phyloP scores from a whole-genome alignment of 352 stramenopile species.

The Pythium coloratum region DNA sequence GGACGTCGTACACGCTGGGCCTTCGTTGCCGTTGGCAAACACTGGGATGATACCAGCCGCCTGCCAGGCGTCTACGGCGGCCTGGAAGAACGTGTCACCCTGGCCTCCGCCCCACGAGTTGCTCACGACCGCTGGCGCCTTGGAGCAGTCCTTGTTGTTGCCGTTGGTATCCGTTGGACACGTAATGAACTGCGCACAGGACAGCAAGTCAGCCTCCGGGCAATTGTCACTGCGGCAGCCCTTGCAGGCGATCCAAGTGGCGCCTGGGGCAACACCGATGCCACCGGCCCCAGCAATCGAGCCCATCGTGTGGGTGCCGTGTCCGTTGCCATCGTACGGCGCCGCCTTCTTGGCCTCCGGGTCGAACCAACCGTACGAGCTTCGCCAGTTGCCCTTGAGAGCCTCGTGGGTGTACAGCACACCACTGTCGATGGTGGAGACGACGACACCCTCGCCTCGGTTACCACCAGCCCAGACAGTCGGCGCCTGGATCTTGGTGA shows the following conservation, averaged over 20 bases:
- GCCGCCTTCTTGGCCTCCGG: slow-evolving; percentile 20
- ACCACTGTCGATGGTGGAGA: slow-evolving; percentile 30
- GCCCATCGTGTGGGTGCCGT: slow-evolving; percentile 24
- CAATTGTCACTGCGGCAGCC: slow-evolving; percentile 17
- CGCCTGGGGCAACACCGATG: slow-evolving; percentile 11
- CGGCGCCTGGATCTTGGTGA: slow-evolving; percentile 15
- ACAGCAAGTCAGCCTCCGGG: slow-evolving; percentile 22
- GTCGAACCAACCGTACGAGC: slow-evolving; percentile 21
- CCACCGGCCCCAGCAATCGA: slow-evolving; percentile 8
- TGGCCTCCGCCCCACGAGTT: slow-evolving; percentile 27
- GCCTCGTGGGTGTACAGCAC: slow-evolving; percentile 23
- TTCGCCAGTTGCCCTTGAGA: slow-evolving; percentile 14
- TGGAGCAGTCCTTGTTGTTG: slow-evolving; percentile 11
- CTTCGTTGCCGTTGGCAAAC: slow-evolving; percentile 26
- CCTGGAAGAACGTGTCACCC: slow-evolving; percentile 16
- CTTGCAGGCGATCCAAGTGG: slow-evolving; percentile 10
- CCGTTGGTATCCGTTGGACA: slow-evolving; percentile 25
- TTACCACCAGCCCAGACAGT: slow-evolving; percentile 21
- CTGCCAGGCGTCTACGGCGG: slow-evolving; percentile 21
- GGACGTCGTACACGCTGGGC: slow-evolving; percentile 13
- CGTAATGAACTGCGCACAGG: slow-evolving; percentile 31
- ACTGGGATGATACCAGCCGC: slow-evolving; percentile 29
- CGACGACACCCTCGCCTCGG: slow-evolving; percentile 19
- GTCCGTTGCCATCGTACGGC: slow-evolving; percentile 26
- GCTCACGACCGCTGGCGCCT: slow-evolving; percentile 23